Percentiles rank a stretch among this genome's conserved stretches.
These are phyloP conservation scores for Neonectria hederae DNA, from an alignment of 2,329 filamentous ascomycete species.

Conservation along the genomic window DNA sequence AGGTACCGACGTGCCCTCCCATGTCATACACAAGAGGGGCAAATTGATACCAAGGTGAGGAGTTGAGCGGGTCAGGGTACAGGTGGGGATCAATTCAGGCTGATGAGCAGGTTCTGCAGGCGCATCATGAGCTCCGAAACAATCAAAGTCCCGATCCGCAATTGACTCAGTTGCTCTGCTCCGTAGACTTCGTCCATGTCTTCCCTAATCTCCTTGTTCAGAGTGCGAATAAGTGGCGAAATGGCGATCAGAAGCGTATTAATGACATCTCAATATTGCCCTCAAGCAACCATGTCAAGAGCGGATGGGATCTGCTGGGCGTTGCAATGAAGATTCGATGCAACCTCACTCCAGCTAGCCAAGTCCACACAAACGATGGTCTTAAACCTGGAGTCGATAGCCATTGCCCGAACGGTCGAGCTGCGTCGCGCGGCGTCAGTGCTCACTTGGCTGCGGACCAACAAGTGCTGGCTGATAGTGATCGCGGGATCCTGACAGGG, in stretches of 20 bases:
- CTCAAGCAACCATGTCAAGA: conserved; percentile 5
- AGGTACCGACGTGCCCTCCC: neutral
- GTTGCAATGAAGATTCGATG: conserved; percentile 27
- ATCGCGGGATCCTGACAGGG: conserved; percentile 41
- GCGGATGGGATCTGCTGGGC: conserved; percentile 21
- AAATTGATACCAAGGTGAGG: conserved; percentile 23
- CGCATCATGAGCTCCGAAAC: conserved; percentile 28
- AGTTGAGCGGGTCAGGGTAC: conserved; percentile 18
- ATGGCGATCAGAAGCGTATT: neutral
- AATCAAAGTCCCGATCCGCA: conserved; percentile 38
- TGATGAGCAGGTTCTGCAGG: conserved; percentile 17
- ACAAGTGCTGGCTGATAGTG: conserved; percentile 41
- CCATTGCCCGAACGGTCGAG: conserved; percentile 44
- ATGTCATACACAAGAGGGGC: conserved; percentile 6
- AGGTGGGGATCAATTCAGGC: conserved; percentile 20
- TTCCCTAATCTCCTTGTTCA: conserved; percentile 5
- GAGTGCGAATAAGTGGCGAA: neutral
- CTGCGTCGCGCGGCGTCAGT: conserved; percentile 43
- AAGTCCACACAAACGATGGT: conserved; percentile 33
- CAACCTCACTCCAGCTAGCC: conserved; percentile 26
- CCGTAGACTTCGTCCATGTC: conserved; percentile 11
- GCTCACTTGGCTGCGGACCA: conserved; percentile 39
- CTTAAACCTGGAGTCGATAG: conserved; percentile 36
- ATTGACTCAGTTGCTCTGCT: conserved; percentile 26
- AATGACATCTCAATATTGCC: neutral